Evolutionary conservation across 2,329 filamentous ascomycete genomes (phyloP), one percentile per base, ranked within the genome.

Genomic region (Drechmeria coniospora): DNA sequence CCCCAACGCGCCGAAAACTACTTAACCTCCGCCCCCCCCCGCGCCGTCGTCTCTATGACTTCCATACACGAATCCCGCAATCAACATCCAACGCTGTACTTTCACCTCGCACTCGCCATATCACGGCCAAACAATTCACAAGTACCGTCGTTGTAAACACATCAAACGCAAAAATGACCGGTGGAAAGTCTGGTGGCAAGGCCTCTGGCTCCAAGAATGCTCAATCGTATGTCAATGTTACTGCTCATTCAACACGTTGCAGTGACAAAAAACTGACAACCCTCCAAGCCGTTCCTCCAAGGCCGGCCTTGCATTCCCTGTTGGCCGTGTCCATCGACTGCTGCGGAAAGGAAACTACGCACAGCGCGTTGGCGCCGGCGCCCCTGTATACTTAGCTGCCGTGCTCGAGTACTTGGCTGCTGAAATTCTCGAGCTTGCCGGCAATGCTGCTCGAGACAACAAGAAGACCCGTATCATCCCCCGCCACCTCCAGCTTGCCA

Each of bases 391-490:
- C 60, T 79, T 95, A 41, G 87, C 87, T 42, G 87, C 87, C 31
- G 90, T 98, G 31, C 83, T 98, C 27, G 90, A 98, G 66, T 98
- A 98, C 58, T 79, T 98, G 34, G 87, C 90, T 45, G 90, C 90
- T 43, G 90, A 98, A 69, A 94, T 98, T 47, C 84, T 98, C 52
- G 90, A 98, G 66, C 67, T 98, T 65, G 90, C 90, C 58, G 90
- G 90, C 49, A 98, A 98, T 61, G 90, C 90, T 50, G 90, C 90
- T 40, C 87, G 90, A 49, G 90, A 98, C 68, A 94, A 95, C 78
- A 98, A 98, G 82, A 95, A 95, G 80, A 98, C 87, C 41, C 86
- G 90, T 79, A 98, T 98, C 67, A 98, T 95, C 36, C 90, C 90
- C 42, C 84, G 90, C 62, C 90, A 98, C 63, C 75, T 98, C 26